Base-by-base conservation (phyloP, 2,329 filamentous ascomycete species). In the Cytospora paraplurivora region DNA sequence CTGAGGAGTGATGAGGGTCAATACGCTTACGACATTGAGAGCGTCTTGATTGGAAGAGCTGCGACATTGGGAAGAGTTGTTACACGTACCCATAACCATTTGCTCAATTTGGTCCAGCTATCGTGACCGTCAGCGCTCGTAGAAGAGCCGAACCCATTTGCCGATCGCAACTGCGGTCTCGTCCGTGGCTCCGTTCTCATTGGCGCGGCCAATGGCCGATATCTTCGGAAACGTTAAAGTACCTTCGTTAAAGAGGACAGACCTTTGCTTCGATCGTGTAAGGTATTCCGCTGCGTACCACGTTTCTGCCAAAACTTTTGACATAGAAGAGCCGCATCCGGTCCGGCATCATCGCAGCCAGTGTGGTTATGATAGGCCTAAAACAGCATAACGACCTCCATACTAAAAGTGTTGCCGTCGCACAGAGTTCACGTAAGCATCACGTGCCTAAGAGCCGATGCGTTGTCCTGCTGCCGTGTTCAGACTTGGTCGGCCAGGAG, bases 391-490 rank as follows among this genome's bases (percentile, higher is more conserved):
- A 34, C 33, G 44, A 32, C 12, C n/a, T 13, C 51, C 38, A 61
- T 44, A 38, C 38, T 50, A 27, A 51, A 12, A 37, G 51, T 44
- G 27, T 53, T 44, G 33, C 44, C 37, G 63, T 65, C 27, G 44
- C 53, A 56, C 55, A 49, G 51, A 50, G 34, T 15, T 55, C 34
- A 49, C n/a, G 37, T 47, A 32, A 55, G 35, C 56, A 59, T 65
- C 63, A 65, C 63, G 63, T 65, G 63, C 57, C 55, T 38, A 27
- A 44, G 53, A 34, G 55, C 41, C 50, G 51, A 59, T 65, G 63
- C 63, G 61, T 65, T 61, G 60, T 51, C 51, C 51, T 51, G 32
- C 59, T 65, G 63, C 62, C 49, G 63, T 62, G 56, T 38, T 56
- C 44, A 65, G 51, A 54, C 35, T 32, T 59, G 59, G 59, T 50